phyloP scores from a whole-genome alignment of 148 eudicot species.

The Chenopodium album region DNA sequence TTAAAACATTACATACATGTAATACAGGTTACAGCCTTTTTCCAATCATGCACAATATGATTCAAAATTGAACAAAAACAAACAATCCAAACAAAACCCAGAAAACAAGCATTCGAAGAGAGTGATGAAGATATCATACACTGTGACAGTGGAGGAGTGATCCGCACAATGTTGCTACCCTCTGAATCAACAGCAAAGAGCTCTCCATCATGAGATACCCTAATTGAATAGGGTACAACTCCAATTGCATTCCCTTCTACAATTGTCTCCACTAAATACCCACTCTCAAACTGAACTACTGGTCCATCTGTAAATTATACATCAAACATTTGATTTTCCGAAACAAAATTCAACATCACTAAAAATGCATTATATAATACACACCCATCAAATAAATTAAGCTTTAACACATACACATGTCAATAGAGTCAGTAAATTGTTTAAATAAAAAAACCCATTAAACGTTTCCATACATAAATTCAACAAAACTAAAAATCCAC shows the following conservation, averaged over 20 bases:
- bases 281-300: slow-evolving; percentile 79
- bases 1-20: too few species aligned
- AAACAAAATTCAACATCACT: background rate
- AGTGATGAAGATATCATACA: slow-evolving; percentile 43
- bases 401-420: background rate
- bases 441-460: background rate
- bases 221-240: slow-evolving; percentile 69
- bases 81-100: slow-evolving; percentile 9
- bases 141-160: slow-evolving; percentile 91
- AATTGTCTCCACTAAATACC: slow-evolving; percentile 90
- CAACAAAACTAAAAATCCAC: too few species aligned
- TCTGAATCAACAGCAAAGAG: slow-evolving; percentile 89
- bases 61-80: slow-evolving; percentile 9
- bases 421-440: background rate
- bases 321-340: background rate
- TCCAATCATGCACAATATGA: background rate
- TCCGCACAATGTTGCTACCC: slow-evolving; percentile 83
- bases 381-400: background rate
- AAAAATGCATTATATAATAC: background rate
- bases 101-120: background rate
- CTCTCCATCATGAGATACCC: slow-evolving; percentile 89
- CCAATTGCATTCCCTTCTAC: slow-evolving; percentile 95
- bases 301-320: slow-evolving; percentile 55
- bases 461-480: background rate
- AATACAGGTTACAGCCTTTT: background rate